phyloP scores from a whole-genome alignment of 1,284 basidiomycete species.

The Sporisorium iseilematis-ciliati region DNA sequence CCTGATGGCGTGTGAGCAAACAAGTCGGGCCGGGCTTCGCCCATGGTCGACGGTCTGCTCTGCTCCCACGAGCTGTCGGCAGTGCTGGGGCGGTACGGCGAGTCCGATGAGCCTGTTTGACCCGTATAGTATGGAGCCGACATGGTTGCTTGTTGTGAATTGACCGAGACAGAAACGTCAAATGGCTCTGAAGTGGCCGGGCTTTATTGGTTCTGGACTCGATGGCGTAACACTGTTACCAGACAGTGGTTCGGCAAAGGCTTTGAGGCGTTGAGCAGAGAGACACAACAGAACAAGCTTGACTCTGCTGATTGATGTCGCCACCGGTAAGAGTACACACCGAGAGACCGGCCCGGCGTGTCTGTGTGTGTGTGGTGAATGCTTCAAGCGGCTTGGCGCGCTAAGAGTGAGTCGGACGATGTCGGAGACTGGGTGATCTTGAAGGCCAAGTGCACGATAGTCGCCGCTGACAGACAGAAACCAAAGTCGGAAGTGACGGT shows the following conservation, averaged over 20 bases:
- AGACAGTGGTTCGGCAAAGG: conserved; percentile 20
- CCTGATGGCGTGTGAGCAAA: conserved; percentile 17
- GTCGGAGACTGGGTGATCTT: conserved; percentile 2
- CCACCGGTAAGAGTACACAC: conserved; percentile 16
- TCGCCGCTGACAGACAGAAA: neutral
- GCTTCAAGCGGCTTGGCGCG: neutral
- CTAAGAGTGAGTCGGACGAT: conserved; percentile 1
- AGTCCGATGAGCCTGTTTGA: conserved; percentile 25
- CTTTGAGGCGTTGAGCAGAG: conserved; percentile 12
- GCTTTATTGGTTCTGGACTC: conserved; percentile 20
- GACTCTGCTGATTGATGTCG: neutral
- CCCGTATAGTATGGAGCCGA: conserved; percentile 37
- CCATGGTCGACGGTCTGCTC: conserved; percentile 15
- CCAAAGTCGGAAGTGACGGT: conserved; percentile 13
- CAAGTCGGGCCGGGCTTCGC: conserved; percentile 28
- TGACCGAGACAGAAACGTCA: neutral
- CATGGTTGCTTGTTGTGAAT: conserved; percentile 13
- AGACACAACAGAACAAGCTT: neutral
- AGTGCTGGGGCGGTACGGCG: conserved; percentile 35
- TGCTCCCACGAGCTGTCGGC: conserved; percentile 42
- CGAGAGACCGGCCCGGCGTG: conserved; percentile 24
- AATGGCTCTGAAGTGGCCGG: neutral
- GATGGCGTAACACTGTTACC: conserved; percentile 23
- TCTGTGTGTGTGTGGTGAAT: neutral
- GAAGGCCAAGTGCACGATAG: neutral